Evolutionary conservation across 208 protist species (phyloP), one percentile per base, ranked within the genome.

Genomic region (Histomonas meleagridis): DNA sequence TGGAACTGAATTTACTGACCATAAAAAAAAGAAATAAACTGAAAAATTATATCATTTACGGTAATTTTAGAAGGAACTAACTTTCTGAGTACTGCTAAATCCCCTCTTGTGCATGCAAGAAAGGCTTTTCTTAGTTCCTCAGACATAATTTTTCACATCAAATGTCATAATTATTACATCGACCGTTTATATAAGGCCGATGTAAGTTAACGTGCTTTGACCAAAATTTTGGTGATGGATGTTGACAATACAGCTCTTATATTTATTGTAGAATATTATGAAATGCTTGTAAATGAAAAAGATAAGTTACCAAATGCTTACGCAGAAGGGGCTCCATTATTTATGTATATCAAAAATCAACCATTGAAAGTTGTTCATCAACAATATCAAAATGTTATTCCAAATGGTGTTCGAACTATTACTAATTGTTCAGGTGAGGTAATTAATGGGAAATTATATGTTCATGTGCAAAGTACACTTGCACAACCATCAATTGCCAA

Each of bases 231-330:
- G n/a, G n/a, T n/a, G n/a, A 76, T 43, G 35, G 18, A 76, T 43
- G 38, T 81, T 7, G 70, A 81, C n/a, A 9, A 32, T 53, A 81
- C 26, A 32, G 18, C 38, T 48, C 7, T 43, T 14, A 81, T 43
- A 53, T 81, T 81, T 51, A 14, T 81, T 51, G 70, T 81, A 38
- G 70, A 81, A 81, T 81, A 51, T 81, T 81, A 81, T 21, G 70
- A 81, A 81, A 81, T 43, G 21, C 28, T 81, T 4, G n/a, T 10
- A 28, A 81, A 81, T 51, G n/a, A 81, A 18, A 16, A 4, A 81
- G 38, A 51, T 23, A 43, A 81, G 10, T 16, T 81, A 4, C 2
- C 32, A 21, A 21, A 51, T 81, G 35, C 18, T 2, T 81, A 81
- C 43, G 70, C 38, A 32, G 70, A 81, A 46, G 70, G 70, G 23